Evolutionary conservation across 768 basidiomycete genomes (phyloP), one percentile per base, ranked within the genome.

Genomic region (Serendipita indica): DNA sequence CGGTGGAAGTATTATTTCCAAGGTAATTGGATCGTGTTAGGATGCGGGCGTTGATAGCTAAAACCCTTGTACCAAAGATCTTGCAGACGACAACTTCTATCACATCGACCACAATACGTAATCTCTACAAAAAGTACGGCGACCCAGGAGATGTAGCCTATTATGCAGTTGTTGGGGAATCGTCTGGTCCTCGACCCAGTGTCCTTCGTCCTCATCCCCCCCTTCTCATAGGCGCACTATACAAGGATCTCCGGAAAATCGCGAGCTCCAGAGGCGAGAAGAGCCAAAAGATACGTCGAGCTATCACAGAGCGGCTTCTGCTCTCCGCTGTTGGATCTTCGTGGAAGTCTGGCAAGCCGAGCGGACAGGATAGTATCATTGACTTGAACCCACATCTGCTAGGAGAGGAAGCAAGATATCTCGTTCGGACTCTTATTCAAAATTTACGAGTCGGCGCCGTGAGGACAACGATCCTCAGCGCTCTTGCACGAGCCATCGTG

Each of bases 111-210:
- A 76, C 82, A 12, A 75, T 84, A 45, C 81, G 73, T 68, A 77
- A 73, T 59, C 69, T 90, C 13, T 87, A 88, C 67, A 84, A 82
- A 62, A 71, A 77, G 41, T 79, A 74, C 33, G 92, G 92, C 3
- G 92, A 96, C 69, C 77, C 81, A 25, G 92, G 92, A 0, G 89
- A 92, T 66, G 88, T 92, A 5, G 92, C 92, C 1, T 90, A 82
- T 64, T 79, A 80, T 60, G 89, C 90, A 7, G 49, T 54, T 20
- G 25, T 54, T 7, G 49, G 49, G 16, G 32, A 54, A 10, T 28
- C 25, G 7, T 54, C 49, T 54, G 49, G 25, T 7, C 49, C 2
- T 25, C 90, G 85, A 67, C 80, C 81, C 2, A 86, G 79, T 60
- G 69, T 88, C 20, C 74, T 91, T 25, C 67, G 87, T 25, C 80